phyloP scores from a whole-genome alignment of 2,329 filamentous ascomycete species.

The Curvularia hawaiiensis region DNA sequence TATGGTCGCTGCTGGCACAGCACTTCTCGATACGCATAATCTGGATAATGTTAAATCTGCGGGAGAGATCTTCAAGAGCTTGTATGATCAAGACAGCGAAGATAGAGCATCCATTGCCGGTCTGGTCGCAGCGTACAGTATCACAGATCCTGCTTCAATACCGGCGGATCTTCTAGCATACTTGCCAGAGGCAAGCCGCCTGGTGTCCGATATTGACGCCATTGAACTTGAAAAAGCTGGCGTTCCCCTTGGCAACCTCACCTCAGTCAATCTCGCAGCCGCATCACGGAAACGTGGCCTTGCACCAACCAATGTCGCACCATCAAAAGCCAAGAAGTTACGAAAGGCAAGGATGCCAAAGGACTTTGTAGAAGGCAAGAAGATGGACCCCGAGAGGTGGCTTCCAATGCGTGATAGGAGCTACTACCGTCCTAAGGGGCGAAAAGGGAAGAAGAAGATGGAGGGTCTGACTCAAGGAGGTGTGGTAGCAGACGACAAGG shows the following conservation, averaged over 20 bases:
- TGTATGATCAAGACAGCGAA: constrained; percentile 68
- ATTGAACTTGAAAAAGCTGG: constrained; percentile 69
- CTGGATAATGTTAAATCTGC: constrained; percentile 71
- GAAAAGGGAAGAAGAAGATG: constrained; percentile 83
- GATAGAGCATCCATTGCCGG: constrained; percentile 78
- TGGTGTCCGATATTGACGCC: constrained; percentile 66
- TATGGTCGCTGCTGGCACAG: constrained; percentile 75
- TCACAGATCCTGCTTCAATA: constrained; percentile 62
- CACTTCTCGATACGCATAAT: constrained; percentile 77
- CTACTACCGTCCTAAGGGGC: constrained; percentile 86
- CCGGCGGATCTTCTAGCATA: constrained; percentile 58
- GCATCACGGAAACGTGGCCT: constrained; percentile 46
- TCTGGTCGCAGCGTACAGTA: constrained; percentile 81
- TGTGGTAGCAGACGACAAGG: constrained; percentile 70
- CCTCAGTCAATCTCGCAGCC: constrained; percentile 41
- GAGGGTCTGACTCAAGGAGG: constrained; percentile 82
- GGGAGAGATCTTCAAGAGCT: constrained; percentile 75
- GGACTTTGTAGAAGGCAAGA: constrained; percentile 76
- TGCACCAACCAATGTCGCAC: constrained; percentile 46
- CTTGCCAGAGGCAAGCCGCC: constrained; percentile 66
- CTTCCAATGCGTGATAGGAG: constrained; percentile 87
- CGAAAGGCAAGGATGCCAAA: constrained; percentile 70
- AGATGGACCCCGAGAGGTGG: constrained; percentile 90
- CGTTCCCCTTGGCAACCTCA: constrained; percentile 56
- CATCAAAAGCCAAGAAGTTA: constrained; percentile 63